Evolutionary conservation across 2,329 filamentous ascomycete species (phyloP).

Genomic region (Coleophoma crateriformis): DNA sequence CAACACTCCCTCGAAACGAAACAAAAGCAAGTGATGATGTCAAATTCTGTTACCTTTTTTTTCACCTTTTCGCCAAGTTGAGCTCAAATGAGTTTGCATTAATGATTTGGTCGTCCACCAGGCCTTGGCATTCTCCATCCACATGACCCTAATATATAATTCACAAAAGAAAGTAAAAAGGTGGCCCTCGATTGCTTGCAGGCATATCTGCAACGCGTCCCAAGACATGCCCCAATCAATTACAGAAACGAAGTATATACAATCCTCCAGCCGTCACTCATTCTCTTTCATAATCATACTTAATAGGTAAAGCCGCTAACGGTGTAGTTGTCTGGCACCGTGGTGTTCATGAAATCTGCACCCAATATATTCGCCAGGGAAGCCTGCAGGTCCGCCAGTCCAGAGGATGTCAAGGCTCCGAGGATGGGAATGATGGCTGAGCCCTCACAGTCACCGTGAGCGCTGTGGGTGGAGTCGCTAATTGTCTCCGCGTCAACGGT

Average conservation of each 20-base stretch:
- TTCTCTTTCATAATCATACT: neutral
- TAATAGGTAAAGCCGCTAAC: neutral
- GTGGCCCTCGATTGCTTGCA: too few relatives aligned
- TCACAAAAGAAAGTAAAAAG: too few relatives aligned
- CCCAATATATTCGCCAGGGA: slow-evolving; percentile 3
- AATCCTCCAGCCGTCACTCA: neutral
- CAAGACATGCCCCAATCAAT: neutral
- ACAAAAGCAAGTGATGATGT: too few relatives aligned
- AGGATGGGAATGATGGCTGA: slow-evolving; percentile 8
- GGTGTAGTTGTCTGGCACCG: slow-evolving; percentile 8
- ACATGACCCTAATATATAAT: too few relatives aligned
- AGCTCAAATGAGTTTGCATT: too few relatives aligned
- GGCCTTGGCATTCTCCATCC: too few relatives aligned
- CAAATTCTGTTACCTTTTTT: too few relatives aligned
- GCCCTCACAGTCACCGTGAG: slow-evolving; percentile 9
- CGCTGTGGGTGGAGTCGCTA: neutral
- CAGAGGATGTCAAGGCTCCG: slow-evolving; percentile 2
- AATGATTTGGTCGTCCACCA: too few relatives aligned
- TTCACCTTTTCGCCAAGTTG: too few relatives aligned
- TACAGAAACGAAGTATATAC: neutral
- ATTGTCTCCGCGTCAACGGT: neutral
- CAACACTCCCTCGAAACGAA: too few relatives aligned
- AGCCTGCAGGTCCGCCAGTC: slow-evolving; percentile 1
- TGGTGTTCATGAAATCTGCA: slow-evolving; percentile 3
- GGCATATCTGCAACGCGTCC: too few relatives aligned